Conservation (phyloP, 2,329 filamentous ascomycete genomes). For the Aureobasidium musti region DNA sequence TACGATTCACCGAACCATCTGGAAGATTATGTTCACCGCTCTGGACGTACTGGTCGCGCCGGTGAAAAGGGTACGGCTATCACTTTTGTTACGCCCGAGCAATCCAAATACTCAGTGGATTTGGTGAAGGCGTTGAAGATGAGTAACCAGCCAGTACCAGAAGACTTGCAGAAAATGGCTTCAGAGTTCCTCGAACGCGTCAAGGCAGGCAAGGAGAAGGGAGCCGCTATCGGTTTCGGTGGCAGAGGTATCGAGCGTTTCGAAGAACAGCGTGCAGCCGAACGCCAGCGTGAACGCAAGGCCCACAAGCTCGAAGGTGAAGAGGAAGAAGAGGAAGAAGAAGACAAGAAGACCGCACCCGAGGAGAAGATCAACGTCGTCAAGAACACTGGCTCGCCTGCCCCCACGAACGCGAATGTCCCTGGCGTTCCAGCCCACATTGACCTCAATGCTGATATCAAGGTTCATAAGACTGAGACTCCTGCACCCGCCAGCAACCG, state of each 20-base stretch:
- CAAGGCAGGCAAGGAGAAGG: constrained; percentile 87
- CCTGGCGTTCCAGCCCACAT: constrained; percentile 57
- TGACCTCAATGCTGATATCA: constrained; percentile 68
- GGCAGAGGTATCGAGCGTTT: constrained; percentile 91
- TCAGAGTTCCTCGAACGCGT: constrained; percentile 82
- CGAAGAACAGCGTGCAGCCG: constrained; percentile 85
- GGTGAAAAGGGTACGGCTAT: constrained; percentile 94
- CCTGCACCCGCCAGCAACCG: constrained; percentile 57
- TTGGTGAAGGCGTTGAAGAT: constrained; percentile 91
- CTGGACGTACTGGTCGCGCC: constrained; percentile 88
- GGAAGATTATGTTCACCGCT: constrained; percentile 95
- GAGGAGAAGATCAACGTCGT: constrained; percentile 55
- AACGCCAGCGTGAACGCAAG: constrained; percentile 81
- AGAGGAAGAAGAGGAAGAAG: constrained; percentile 76
- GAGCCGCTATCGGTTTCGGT: constrained; percentile 80
- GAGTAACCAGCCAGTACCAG: constrained; percentile 80
- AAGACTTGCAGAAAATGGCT: constrained; percentile 62
- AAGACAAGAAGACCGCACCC: constrained; percentile 54
- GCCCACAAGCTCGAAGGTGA: constrained; percentile 86
- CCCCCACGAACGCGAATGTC: constrained; percentile 30
- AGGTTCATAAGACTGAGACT: constrained; percentile 69
- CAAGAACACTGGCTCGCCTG: constrained; percentile 31
- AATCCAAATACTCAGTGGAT: constrained; percentile 86
- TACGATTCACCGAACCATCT: constrained; percentile 92
- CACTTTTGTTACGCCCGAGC: constrained; percentile 87